These are phyloP conservation scores for Mycena rebaudengoi DNA, from an alignment of 768 basidiomycete genomes.

Conservation along the genomic window DNA sequence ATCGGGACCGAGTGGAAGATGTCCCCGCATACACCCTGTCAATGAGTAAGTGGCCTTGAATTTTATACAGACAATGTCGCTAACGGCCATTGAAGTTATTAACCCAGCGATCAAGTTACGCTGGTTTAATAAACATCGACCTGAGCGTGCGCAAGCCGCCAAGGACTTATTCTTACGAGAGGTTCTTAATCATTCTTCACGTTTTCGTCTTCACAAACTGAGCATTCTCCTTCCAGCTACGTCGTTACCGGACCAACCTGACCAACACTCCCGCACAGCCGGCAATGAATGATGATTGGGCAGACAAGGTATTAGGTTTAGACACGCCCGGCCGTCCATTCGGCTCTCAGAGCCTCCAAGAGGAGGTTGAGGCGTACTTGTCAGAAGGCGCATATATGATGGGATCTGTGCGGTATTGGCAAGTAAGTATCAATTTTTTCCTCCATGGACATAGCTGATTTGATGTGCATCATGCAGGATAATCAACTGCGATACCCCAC, in stretches of 20 bases:
- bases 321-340: conserved; percentile 1
- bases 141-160: background rate
- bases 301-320: conserved; percentile 9
- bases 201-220: background rate
- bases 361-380: conserved; percentile 3
- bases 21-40: background rate
- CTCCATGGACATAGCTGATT: background rate
- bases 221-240: background rate
- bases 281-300: background rate
- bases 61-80: no score
- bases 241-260: background rate
- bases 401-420: conserved; percentile 10
- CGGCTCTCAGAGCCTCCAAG: background rate
- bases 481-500: conserved; percentile 15
- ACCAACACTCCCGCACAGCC: background rate
- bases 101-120: conserved; percentile 18
- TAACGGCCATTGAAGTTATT: no score
- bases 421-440: background rate
- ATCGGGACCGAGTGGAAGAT: background rate
- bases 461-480: background rate
- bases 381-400: background rate
- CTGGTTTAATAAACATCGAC: background rate
- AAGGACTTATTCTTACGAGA: background rate
- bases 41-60: no score
- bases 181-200: no score